Evolutionary conservation across 139 green algal genomes (phyloP), one percentile per base, ranked within the genome.

Genomic region (Spirogloea muscicola): DNA sequence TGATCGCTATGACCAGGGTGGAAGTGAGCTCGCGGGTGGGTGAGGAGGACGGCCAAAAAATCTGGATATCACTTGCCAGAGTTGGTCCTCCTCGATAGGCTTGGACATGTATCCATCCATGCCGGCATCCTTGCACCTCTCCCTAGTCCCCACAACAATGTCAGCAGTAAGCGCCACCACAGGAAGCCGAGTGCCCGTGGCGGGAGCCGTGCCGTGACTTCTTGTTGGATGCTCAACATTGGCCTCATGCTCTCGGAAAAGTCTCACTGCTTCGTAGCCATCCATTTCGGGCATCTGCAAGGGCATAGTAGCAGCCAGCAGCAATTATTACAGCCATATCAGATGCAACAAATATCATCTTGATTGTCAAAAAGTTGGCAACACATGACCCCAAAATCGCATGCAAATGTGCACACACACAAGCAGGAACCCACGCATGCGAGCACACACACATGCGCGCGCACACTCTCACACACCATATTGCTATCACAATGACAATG

Each of bases 101-200:
- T 77, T 77, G 1, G 61, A 62, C 59, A 77, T 33, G n/a, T 63
- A 79, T 0, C 71, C 71, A 33, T 79, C 71, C 71, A 79, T 79
- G 25, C 71, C 71, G 33, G 71, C 61, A 43, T 79, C 71, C 37
- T 44, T 21, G 31, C 61, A 73, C 25, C 63, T 39, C 71, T 63
- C 43, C 36, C 63, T 29, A 0, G 66, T 79, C 27, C 63, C 71
- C 2, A 25, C 43, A 9, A 79, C 31, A 5, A 79, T 62, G 38
- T 79, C 71, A 0, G 71, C 71, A 0, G 71, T 79, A 36, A 79
- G 69, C 25, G 71, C 71, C 1, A 79, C 3, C 1, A 79, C 63
- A 27, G 64, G 71, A 9, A 65, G 29, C 13, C 36, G 57, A n/a
- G n/a, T n/a, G n/a, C n/a, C n/a, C n/a, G n/a, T n/a, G 13, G 13